Percentiles rank a stretch among this genome's conserved stretches.
These are phyloP conservation scores for Blastobotrys niveus DNA, from an alignment of 1,139 yeast genomes.

Conservation along the genomic window DNA sequence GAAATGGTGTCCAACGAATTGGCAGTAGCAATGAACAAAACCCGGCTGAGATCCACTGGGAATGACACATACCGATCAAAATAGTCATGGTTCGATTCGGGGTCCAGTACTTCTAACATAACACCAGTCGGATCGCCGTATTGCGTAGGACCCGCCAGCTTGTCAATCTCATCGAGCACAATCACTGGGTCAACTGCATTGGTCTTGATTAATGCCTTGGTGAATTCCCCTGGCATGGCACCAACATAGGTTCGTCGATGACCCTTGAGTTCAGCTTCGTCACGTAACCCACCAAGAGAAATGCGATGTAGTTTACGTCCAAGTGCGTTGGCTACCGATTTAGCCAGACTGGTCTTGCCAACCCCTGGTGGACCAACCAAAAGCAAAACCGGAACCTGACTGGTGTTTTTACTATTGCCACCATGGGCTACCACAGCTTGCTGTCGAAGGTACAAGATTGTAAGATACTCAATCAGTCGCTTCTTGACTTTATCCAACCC, in stretches of 20 bases:
- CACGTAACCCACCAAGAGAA: constrained; percentile 83
- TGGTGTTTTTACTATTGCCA: constrained; percentile 29
- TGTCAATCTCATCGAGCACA: constrained; percentile 82
- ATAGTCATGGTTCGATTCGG: constrained; percentile 77
- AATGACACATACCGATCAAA: constrained; percentile 84
- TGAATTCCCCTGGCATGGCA: constrained; percentile 83
- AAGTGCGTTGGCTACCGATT: constrained; percentile 75
- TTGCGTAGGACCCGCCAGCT: constrained; percentile 51
- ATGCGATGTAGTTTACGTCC: constrained; percentile 77
- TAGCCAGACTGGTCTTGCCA: constrained; percentile 87
- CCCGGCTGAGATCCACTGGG: constrained; percentile 81
- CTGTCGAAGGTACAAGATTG: constrained; percentile 60
- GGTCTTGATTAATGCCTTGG: constrained; percentile 73
- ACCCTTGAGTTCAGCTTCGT: constrained; percentile 87
- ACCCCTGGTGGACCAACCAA: constrained; percentile 96
- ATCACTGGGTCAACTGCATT: constrained; percentile 86
- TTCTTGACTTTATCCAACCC: constrained; percentile 79
- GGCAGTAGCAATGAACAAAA: constrained; percentile 86
- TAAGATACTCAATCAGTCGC: constrained; percentile 73
- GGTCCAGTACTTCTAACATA: constrained; percentile 79
- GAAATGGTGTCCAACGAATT: constrained; percentile 71
- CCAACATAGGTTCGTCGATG: constrained; percentile 92
- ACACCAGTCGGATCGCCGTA: constrained; percentile 95
- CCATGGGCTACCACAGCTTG: constrained; percentile 11
- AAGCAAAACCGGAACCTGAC: constrained; percentile 69